These are phyloP conservation scores for Astragalus glycyphyllos DNA, from an alignment of 306 rosid genomes.

Conservation along the genomic window DNA sequence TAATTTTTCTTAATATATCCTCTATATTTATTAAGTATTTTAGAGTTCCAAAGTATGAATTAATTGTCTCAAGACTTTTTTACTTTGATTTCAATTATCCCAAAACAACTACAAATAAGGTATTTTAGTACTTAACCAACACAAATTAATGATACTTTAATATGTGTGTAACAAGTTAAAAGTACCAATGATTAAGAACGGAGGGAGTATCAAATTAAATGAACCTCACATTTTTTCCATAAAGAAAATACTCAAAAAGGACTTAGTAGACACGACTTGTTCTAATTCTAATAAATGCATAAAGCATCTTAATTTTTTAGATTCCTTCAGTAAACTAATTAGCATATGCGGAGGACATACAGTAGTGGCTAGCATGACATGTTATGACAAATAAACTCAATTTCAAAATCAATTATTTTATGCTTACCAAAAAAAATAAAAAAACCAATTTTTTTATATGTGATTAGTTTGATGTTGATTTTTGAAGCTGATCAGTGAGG, in stretches of 20 bases:
- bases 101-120: too few relatives aligned
- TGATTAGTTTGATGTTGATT: conserved; percentile 43
- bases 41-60: too few relatives aligned
- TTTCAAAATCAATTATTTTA: conserved; percentile 30
- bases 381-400: conserved; percentile 34
- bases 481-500: conserved; percentile 39
- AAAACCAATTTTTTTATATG: not conserved
- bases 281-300: conserved; percentile 31
- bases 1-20: too few relatives aligned
- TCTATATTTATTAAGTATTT: too few relatives aligned
- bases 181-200: too few relatives aligned
- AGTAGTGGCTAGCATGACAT: conserved; percentile 50
- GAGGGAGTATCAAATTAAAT: too few relatives aligned
- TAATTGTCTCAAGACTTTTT: too few relatives aligned
- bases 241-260: not conserved
- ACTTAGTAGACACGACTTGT: not conserved
- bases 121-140: too few relatives aligned
- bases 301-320: conserved; percentile 34
- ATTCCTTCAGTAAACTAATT: conserved; percentile 5
- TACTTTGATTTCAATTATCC: too few relatives aligned
- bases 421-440: conserved; percentile 7
- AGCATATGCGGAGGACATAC: conserved; percentile 4
- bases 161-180: too few relatives aligned
- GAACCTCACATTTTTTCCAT: not conserved
- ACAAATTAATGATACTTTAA: too few relatives aligned